Evolutionary conservation across 2,329 filamentous ascomycete genomes (phyloP), one percentile per base, ranked within the genome.

Genomic region (Fusarium miscanthi): DNA sequence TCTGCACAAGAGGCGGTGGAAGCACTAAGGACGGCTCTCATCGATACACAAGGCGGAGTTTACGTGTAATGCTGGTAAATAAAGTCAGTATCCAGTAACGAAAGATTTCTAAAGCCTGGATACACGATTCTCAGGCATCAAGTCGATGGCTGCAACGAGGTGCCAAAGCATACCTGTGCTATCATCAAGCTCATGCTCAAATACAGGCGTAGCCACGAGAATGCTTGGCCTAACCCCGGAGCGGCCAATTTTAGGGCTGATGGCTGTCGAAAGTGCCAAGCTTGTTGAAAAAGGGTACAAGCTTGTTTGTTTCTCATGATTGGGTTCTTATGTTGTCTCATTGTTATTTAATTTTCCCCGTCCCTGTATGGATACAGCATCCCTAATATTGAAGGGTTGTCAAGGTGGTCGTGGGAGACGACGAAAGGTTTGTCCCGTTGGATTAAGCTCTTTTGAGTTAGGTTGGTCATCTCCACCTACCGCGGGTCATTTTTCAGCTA

Each of bases 381-480:
- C 19, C n/a, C 25, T 53, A 45, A 33, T 33, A 67, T 53, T 53
- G 27, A 59, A 58, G 57, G 53, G 40, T 43, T 52, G 10, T 30
- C 51, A 49, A 59, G 37, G 57, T 48, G 53, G 70, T 66, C 38
- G 27, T 66, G 60, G 27, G 41, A 66, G 27, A 56, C 19, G 38
- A 21, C 40, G 31, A 58, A 43, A 41, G 58, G 37, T 38, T 30
- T 41, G 27, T 72, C 40, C 41, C 2, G 57, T 67, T 62, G 38
- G 53, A 71, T 71, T 62, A 65, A 57, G 56, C 66, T 61, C 54
- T 66, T 70, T 70, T 41, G 45, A 52, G 54, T 58, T 70, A 66
- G 43, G 40, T 31, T 54, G 38, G 45, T 17, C 12, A 27, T 52
- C 49, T 57, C 64, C 58, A 52, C 66, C 19, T 14, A 10, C 11